Conservation (phyloP, 2,329 filamentous ascomycete genomes). For the Cercospora citrullina region DNA sequence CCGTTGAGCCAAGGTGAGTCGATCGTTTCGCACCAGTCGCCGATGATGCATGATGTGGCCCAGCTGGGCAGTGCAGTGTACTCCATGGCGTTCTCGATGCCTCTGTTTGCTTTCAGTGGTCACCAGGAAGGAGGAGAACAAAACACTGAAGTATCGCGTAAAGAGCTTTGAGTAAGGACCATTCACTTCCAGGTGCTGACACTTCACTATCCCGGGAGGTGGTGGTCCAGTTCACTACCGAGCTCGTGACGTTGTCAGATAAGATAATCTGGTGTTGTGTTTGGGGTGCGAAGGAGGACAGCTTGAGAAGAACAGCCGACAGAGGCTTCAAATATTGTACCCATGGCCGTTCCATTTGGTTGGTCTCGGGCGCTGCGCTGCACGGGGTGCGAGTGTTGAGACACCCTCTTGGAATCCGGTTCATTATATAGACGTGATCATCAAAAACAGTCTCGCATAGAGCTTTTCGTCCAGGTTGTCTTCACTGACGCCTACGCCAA, state of each 20-base stretch:
- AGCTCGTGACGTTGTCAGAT: background rate
- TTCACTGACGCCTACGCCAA: background rate
- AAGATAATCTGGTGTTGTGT: background rate
- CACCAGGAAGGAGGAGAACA: background rate
- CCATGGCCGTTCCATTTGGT: background rate
- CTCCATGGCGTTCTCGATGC: background rate
- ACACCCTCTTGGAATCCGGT: background rate
- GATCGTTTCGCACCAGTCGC: background rate
- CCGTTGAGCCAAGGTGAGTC: background rate
- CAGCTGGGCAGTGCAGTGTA: background rate
- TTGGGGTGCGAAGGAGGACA: background rate
- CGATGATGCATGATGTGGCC: background rate
- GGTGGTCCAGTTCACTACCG: background rate
- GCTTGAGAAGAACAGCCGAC: background rate
- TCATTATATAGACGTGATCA: background rate
- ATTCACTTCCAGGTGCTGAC: background rate
- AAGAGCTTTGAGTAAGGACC: background rate
- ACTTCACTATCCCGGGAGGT: background rate
- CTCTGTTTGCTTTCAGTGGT: background rate
- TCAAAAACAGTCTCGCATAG: background rate
- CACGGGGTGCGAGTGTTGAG: background rate
- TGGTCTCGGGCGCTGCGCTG: background rate
- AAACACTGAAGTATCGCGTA: background rate
- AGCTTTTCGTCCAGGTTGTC: background rate
- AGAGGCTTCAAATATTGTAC: background rate